phyloP scores from a whole-genome alignment of 495 filamentous ascomycete species.

The Aspergillus heteromorphus region DNA sequence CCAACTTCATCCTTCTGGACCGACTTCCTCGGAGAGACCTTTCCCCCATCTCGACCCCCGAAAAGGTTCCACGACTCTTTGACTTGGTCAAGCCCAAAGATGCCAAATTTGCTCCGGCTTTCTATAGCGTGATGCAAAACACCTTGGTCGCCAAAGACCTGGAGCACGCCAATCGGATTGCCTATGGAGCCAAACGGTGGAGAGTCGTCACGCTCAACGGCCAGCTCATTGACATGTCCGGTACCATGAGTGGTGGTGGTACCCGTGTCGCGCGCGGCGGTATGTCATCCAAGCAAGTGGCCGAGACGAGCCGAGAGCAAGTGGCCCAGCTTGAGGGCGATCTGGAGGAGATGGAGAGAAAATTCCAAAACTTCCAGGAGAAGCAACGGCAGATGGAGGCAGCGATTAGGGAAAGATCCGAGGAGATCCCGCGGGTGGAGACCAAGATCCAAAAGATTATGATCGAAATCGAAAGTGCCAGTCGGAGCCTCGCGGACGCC shows the following conservation, averaged over 20 bases:
- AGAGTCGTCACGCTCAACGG: conserved; percentile 93
- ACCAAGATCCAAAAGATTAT: conserved; percentile 88
- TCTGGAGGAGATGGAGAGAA: conserved; percentile 75
- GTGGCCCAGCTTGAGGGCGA: conserved; percentile 81
- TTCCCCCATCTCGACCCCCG: conserved; percentile 75
- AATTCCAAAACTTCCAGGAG: conserved; percentile 74
- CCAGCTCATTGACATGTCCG: conserved; percentile 92
- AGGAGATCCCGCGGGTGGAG: conserved; percentile 77
- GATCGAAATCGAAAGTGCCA: conserved; percentile 82
- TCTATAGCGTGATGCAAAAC: conserved; percentile 88
- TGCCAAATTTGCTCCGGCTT: conserved; percentile 80
- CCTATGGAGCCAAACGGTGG: conserved; percentile 89
- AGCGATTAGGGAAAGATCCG: conserved; percentile 64
- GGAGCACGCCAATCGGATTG: conserved; percentile 90
- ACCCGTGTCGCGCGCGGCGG: conserved; percentile 78
- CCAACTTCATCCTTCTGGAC: conserved; percentile 93
- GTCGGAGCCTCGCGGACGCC: conserved; percentile 77
- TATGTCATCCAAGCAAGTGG: conserved; percentile 92
- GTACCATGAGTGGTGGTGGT: conserved; percentile 97
- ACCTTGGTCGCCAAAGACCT: conserved; percentile 91
- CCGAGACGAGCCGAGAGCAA: conserved; percentile 79
- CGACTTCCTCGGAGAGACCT: conserved; percentile 74
- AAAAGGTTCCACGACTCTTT: conserved; percentile 86
- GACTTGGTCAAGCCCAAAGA: conserved; percentile 89
- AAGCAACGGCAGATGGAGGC: conserved; percentile 72